These are phyloP conservation scores for Paraphaeosphaeria sporulosa DNA, from an alignment of 2,329 filamentous ascomycete species.

Conservation along the genomic window DNA sequence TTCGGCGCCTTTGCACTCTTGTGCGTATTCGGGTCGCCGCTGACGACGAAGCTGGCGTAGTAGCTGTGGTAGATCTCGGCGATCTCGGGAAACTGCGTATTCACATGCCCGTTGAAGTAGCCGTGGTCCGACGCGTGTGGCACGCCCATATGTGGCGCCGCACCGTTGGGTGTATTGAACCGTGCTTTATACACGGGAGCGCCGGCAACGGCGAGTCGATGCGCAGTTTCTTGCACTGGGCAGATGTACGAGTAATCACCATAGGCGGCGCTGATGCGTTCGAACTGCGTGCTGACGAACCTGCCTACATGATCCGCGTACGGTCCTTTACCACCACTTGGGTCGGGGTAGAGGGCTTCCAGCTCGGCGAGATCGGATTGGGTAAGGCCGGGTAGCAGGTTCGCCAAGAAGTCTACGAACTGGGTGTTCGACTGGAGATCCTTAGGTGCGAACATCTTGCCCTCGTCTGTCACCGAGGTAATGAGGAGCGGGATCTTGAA, in stretches of 20 bases:
- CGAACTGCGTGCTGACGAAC: constrained; percentile 54
- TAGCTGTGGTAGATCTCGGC: constrained; percentile 44
- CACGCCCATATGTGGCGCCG: constrained; percentile 36
- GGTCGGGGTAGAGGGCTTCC: constrained; percentile 39
- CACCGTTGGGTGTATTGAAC: constrained; percentile 45
- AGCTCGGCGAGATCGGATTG: constrained; percentile 38
- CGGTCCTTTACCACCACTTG: constrained; percentile 20
- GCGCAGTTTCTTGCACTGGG: constrained; percentile 44
- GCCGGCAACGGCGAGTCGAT: constrained; percentile 28
- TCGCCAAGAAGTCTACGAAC: constrained; percentile 42
- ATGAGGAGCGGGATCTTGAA: constrained; percentile 44
- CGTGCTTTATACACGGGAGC: constrained; percentile 45
- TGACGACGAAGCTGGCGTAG: constrained; percentile 46
- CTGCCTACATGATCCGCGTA: constrained; percentile 43
- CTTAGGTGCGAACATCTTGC: constrained; percentile 38
- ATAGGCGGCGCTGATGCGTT: constrained; percentile 54
- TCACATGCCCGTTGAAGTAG: constrained; percentile 41
- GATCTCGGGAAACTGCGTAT: constrained; percentile 40
- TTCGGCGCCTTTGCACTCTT: constrained; percentile 26
- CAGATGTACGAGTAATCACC: constrained; percentile 48
- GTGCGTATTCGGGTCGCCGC: constrained; percentile 44
- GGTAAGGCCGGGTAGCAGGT: constrained; percentile 40
- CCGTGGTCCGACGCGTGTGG: constrained; percentile 41
- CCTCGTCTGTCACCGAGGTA: constrained; percentile 49
- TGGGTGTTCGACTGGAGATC: constrained; percentile 48